Evolutionary conservation across 202 grass and related monocot species (phyloP).

Genomic region (Digitaria exilis): DNA sequence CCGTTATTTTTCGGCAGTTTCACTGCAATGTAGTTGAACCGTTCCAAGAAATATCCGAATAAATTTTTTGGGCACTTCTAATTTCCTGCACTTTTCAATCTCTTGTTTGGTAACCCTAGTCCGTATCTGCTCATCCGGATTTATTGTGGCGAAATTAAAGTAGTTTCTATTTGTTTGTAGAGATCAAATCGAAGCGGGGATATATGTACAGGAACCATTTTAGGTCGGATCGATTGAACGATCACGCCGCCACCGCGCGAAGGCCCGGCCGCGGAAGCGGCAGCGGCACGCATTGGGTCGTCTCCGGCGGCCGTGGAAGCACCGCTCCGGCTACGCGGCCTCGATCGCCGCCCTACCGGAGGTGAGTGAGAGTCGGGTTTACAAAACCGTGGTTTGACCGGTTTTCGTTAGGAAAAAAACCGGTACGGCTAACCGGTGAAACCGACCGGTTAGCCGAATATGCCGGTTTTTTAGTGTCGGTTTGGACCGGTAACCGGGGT

Average conservation of each 20-base stretch:
- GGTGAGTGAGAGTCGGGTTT: too few species aligned
- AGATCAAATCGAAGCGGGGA: slow-evolving; percentile 12
- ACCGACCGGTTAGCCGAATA: too few species aligned
- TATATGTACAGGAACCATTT: slow-evolving; percentile 56
- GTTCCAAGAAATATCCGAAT: background rate
- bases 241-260: slow-evolving; percentile 19
- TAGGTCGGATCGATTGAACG: slow-evolving; percentile 42
- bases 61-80: background rate
- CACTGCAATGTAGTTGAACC: background rate
- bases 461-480: too few species aligned
- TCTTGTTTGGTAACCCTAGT: slow-evolving; percentile 16
- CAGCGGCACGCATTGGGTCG: slow-evolving; percentile 44
- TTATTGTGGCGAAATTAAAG: background rate
- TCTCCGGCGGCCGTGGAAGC: slow-evolving; percentile 41
- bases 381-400: too few species aligned
- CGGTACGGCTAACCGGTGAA: too few species aligned
- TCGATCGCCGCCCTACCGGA: slow-evolving; percentile 28
- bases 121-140: background rate
- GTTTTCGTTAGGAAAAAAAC: too few species aligned
- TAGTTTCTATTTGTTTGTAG: slow-evolving; percentile 3
- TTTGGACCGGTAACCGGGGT: too few species aligned
- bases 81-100: background rate
- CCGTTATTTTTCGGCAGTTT: background rate
- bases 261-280: slow-evolving; percentile 33
- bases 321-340: slow-evolving; percentile 20